Evolutionary conservation across 192 early-diverging fungal species (phyloP).

Genomic region (Coemansia erecta): DNA sequence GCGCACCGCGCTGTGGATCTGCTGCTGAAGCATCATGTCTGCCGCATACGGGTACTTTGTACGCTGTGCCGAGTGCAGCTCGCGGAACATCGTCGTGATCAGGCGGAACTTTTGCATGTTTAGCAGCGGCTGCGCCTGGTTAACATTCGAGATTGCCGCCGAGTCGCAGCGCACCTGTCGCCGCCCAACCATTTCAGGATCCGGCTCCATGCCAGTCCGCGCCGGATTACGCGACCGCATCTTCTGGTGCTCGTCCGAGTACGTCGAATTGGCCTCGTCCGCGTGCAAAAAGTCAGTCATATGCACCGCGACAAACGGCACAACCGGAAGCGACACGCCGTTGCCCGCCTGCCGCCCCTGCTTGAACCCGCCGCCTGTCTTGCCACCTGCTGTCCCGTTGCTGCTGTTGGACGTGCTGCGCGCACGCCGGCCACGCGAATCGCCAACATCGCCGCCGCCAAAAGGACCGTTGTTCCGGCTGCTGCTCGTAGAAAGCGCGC

Average conservation of each 20-base stretch:
- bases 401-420: constrained; percentile 44
- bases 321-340: constrained; percentile 42
- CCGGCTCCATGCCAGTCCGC: constrained; percentile 3
- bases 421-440: constrained; percentile 35
- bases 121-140: constrained; percentile 51
- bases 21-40: constrained; percentile 51
- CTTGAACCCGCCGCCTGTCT: constrained; percentile 21
- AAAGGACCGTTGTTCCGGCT: constrained; percentile 9
- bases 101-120: constrained; percentile 57
- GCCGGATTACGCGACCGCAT: constrained; percentile 45
- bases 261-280: constrained; percentile 55
- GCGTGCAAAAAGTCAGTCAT: constrained; percentile 56
- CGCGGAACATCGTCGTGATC: constrained; percentile 54
- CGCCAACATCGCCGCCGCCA: constrained; percentile 16
- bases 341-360: constrained; percentile 41
- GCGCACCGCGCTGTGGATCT: constrained; percentile 52
- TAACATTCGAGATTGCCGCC: constrained; percentile 34
- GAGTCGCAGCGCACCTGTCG: constrained; percentile 30
- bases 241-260: constrained; percentile 53
- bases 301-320: constrained; percentile 56
- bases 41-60: constrained; percentile 53
- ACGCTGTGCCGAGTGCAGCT: constrained; percentile 51
- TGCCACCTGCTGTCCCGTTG: constrained; percentile 27
- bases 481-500: constrained; percentile 21
- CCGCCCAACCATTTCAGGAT: not conserved